Evolutionary conservation across 345 rosid genomes (phyloP), one percentile per base, ranked within the genome.

Genomic region (Reutealis trisperma): DNA sequence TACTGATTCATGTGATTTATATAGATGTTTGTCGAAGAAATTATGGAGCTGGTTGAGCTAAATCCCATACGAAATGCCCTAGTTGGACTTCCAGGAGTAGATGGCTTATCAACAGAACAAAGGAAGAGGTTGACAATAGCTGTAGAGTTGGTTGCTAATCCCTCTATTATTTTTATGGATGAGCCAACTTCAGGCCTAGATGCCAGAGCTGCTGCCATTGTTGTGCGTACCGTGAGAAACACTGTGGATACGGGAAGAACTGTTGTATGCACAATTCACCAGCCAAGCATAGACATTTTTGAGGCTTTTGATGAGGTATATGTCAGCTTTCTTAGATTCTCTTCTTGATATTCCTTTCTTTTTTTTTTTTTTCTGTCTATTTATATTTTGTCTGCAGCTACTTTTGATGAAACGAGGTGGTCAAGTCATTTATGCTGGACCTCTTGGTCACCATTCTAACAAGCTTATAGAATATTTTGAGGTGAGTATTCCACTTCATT

Each of bases 161-260:
- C 98, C 5, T 94, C 98, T 9, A 92, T 94, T 67, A 91, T 94
- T 81, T 92, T 94, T 88, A 94, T 94, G 98, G 98, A 94, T 62
- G 98, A 94, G 75, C 98, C 98, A 14, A 92, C 98, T 22, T 90
- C 98, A 66, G 98, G 98, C 65, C 97, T 94, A 72, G 97, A 92
- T 85, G 97, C 98, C 21, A 86, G 98, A 87, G 97, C 97, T 45
- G 98, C 98, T 0, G 98, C 98, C 8, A 91, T 94, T 75, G 98
- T 94, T 72, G 92, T 94, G 97, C 93, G 98, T 2, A 90, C 98
- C 1, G 96, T 94, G 42, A 92, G 98, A 78, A 92, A 94, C 71
- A 94, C 98, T 0, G 98, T 89, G 51, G 98, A 94, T 74, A 94
- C 98, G 0, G 98, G 97, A n/a, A 94, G 98, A 85, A 94, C 98